Evolutionary conservation across 805 yeast species (phyloP).

Genomic region (Helenozyma baotianmanensis): DNA sequence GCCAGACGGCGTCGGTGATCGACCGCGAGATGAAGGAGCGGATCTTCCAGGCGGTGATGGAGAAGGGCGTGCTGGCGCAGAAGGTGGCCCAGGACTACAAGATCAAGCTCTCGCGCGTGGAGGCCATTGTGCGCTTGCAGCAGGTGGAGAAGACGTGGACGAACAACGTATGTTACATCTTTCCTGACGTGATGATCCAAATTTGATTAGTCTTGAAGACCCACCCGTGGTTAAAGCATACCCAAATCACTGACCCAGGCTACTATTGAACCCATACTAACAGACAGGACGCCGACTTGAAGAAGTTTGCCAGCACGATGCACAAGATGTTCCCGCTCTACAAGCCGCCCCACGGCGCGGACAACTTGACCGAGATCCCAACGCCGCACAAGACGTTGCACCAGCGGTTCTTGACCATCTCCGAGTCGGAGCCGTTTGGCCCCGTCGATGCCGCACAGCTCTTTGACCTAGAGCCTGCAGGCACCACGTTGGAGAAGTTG

Average conservation of each 20-base stretch:
- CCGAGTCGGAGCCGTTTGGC: constrained; percentile 94
- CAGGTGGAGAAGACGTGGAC: constrained; percentile 61
- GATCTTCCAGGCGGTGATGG: constrained; percentile 53
- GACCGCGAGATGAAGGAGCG: constrained; percentile 54
- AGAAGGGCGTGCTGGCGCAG: constrained; percentile 55
- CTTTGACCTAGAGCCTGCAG: constrained; percentile 84
- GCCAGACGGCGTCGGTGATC: constrained; percentile 62
- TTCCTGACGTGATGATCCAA: constrained; percentile 41
- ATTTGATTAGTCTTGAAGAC: constrained; percentile 87
- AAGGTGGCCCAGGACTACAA: constrained; percentile 76
- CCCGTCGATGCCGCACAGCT: constrained; percentile 91
- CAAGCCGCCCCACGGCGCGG: constrained; percentile 40
- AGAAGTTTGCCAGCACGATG: constrained; percentile 56
- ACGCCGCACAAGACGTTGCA: constrained; percentile 76
- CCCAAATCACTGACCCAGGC: constrained; percentile 15
- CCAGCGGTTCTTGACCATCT: constrained; percentile 81
- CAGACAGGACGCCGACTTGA: constrained; percentile 52
- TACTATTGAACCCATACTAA: constrained; percentile 35
- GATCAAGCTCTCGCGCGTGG: constrained; percentile 78
- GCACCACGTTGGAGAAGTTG: constrained; percentile 65
- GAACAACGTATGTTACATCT: constrained; percentile 49
- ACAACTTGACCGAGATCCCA: constrained; percentile 91
- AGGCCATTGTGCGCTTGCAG: constrained; percentile 74
- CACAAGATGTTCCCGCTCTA: constrained; percentile 79
- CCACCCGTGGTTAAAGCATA: constrained; percentile 47